phyloP scores from a whole-genome alignment of 2,329 filamentous ascomycete genomes.

The Penicillium crustosum region DNA sequence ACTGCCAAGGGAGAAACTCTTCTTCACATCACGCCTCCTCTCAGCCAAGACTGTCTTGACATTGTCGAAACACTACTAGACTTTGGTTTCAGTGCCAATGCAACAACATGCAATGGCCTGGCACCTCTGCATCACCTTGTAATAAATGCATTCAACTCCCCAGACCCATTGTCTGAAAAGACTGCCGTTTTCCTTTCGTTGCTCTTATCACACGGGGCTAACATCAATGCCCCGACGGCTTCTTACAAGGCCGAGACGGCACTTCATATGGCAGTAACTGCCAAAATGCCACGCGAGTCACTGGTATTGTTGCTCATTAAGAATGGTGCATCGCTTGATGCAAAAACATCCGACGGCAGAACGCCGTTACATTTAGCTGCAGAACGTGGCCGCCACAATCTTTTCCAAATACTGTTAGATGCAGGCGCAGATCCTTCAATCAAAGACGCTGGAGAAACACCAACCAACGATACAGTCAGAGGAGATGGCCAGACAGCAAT shows the following conservation, averaged over 20 bases:
- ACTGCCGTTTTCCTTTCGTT: constrained; percentile 17
- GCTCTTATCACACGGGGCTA: constrained; percentile 25
- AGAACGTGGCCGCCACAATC: constrained; percentile 26
- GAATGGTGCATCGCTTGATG: constrained; percentile 22
- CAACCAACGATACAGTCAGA: constrained; percentile 2
- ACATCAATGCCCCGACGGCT: constrained; percentile 21
- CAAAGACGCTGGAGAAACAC: constrained; percentile 2
- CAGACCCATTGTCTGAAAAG: neutral
- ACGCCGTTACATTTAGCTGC: constrained; percentile 30
- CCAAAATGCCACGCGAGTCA: constrained; percentile 18
- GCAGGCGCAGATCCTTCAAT: constrained; percentile 28
- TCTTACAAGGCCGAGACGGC: constrained; percentile 23
- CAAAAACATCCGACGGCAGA: constrained; percentile 21
- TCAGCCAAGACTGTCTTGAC: constrained; percentile 26
- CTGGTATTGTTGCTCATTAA: constrained; percentile 26
- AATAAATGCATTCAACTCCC: neutral
- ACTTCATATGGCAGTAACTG: constrained; percentile 29
- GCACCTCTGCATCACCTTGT: constrained; percentile 20
- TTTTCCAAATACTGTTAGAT: constrained; percentile 27
- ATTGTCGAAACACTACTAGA: constrained; percentile 25
- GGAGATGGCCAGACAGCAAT: constrained; percentile 23
- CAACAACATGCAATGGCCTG: constrained; percentile 22
- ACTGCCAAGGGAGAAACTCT: constrained; percentile 32
- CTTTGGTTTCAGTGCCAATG: constrained; percentile 16
- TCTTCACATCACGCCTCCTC: constrained; percentile 31